Evolutionary conservation across 352 stramenopile genomes (phyloP).

Genomic region (Aphanomyces invadans): DNA sequence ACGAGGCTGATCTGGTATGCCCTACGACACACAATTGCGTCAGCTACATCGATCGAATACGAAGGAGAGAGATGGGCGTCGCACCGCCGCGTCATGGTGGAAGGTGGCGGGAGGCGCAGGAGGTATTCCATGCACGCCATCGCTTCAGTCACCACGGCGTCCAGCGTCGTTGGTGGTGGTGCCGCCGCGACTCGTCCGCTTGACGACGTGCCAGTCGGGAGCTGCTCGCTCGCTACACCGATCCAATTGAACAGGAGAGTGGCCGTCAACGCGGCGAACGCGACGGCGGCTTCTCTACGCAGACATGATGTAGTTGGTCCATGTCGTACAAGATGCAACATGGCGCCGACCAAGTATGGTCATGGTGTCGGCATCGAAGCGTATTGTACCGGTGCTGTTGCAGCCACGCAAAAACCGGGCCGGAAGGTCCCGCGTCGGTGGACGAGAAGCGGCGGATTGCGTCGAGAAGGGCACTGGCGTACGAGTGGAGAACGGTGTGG

Average conservation of each 20-base stretch:
- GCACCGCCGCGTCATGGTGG: not conserved
- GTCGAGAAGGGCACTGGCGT: not conserved
- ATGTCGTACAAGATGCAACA: not conserved
- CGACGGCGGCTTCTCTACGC: not conserved
- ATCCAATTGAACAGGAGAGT: not conserved
- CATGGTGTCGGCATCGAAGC: not conserved
- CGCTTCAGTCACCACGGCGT: not conserved
- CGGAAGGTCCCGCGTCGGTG: not conserved
- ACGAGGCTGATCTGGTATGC: not conserved
- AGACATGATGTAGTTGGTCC: too few relatives aligned
- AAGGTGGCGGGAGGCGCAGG: not conserved
- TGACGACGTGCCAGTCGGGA: too few relatives aligned
- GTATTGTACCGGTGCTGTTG: not conserved
- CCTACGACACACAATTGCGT: not conserved
- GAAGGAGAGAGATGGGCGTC: not conserved
- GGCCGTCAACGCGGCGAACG: not conserved
- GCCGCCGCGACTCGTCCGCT: too few relatives aligned
- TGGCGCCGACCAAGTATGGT: not conserved
- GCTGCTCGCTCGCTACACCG: too few relatives aligned
- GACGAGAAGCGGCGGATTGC: not conserved
- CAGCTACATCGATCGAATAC: not conserved
- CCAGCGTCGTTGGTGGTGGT: not conserved
- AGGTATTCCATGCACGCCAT: conserved; percentile 5
- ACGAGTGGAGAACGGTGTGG: too few relatives aligned
- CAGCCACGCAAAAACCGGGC: not conserved